Base-by-base conservation (phyloP, 2,329 filamentous ascomycete species). In the Blumeriella jaapii region DNA sequence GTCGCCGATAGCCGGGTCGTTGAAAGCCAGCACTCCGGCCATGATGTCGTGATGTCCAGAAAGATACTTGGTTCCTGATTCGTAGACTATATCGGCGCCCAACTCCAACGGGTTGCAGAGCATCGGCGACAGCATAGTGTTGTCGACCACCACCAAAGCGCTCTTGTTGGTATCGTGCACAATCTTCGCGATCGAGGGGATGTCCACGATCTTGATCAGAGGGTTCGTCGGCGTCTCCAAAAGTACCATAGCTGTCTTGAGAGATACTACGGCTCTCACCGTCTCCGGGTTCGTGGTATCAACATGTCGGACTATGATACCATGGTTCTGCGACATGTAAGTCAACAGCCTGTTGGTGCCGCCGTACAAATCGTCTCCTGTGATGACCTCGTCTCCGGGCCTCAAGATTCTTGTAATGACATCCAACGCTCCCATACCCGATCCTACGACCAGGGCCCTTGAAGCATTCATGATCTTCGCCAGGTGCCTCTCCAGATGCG, bases 11-110 rank as follows among this genome's bases (percentile, higher is more conserved):
- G 74, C 64, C 4, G 74, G 59, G 54, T 93, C 80, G 57, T 96
- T 96, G 59, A 87, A 76, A 14, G 87, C 91, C 47, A 98, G 82
- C 18, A 98, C 86, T 44, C 93, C 91, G 7, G 91, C 91, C 91
- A 98, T 98, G 55, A 98, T 81, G 57, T 98, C 93, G 66, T 98
- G 91, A 59, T 98, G 91, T 19, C 91, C 91, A 1, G 87, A 96
- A 5, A 98, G 70, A 55, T 98, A 98, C 60, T 98, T 98, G 15
- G 91, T 98, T 37, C 91, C 91, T 16, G 83, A 93, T 64, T 98
- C 91, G 61, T 98, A 98, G 37, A 93, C 85, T 48, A 98, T 82
- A 53, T 98, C 91, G 11, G 89, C 87, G 38, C 93, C 91, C 17
- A 96, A 70, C 42, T 96, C 89, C 12, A 98, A 74, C 5, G 91